Conservation (phyloP, 495 filamentous ascomycete genomes). For the Polyplosphaeria fusca region DNA sequence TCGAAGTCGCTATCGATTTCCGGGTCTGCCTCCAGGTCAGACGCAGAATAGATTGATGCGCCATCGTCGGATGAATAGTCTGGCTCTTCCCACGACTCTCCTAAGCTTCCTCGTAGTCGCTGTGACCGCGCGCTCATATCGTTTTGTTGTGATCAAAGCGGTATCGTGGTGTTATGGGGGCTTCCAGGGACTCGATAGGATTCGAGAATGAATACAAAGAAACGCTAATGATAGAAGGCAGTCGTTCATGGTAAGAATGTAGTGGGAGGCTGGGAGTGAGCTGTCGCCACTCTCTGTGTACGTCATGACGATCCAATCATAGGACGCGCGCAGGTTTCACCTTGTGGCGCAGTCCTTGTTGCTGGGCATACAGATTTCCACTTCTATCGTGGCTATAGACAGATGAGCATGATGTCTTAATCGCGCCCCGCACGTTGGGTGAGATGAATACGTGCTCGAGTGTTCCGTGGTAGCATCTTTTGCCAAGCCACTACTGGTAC, state of each 20-base stretch:
- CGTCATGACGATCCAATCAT: conserved; percentile 13
- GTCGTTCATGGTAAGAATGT: background rate
- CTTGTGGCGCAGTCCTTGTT: background rate
- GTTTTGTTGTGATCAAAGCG: background rate
- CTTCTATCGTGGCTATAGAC: background rate
- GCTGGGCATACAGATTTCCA: no score
- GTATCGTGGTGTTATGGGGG: background rate
- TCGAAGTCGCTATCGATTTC: conserved; percentile 19
- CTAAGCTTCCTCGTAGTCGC: conserved; percentile 25
- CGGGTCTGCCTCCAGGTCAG: conserved; percentile 5
- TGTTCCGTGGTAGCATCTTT: background rate
- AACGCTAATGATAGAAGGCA: background rate
- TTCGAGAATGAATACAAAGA: background rate
- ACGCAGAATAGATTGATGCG: conserved; percentile 21
- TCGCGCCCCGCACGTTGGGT: background rate
- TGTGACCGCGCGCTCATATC: conserved; percentile 14
- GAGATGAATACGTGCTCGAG: background rate
- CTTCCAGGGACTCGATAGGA: background rate
- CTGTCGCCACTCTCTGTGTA: conserved; percentile 6
- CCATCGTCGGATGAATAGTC: conserved; percentile 31
- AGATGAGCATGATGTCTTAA: background rate
- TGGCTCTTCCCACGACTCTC: conserved; percentile 40
- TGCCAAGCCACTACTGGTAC: background rate
- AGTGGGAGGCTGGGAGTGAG: conserved; percentile 18
- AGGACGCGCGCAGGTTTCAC: background rate